Evolutionary conservation across 345 rosid species (phyloP), one percentile per base, ranked within the genome.

Genomic region (Pistacia integerrima): DNA sequence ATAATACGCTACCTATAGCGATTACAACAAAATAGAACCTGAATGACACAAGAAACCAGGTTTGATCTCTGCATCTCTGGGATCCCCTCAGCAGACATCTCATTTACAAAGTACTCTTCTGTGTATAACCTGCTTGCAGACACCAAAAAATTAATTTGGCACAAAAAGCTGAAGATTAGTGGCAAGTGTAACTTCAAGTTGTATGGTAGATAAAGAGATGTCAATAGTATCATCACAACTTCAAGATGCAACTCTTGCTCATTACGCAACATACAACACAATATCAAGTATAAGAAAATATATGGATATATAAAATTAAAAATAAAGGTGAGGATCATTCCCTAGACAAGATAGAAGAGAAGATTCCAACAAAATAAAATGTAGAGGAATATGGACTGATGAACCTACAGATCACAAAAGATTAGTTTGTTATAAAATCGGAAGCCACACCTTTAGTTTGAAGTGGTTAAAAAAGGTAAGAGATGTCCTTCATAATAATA

Each of bases 11-110:
- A 35, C 49, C 51, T 11, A 44, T 28, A 44, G 51, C 74, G 18
- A 63, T 70, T 73, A 77, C 25, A 33, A 52, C 72, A 76, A 83
- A 57, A 35, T 74, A 75, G 59, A 79, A 88, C 99, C 96, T 95
- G 98, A 78, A 96, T 93, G 55, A 96, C 90, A 62, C 92, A 87
- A 62, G 98, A 90, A 77, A 92, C 94, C 72, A 96, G 97, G 78
- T 88, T 93, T 79, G 99, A 93, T 77, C 99, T 87, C 81, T 96
- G 93, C 73, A 96, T 96, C 89, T 96, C 99, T 0, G 98, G 99
- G 76, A 93, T 92, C 61, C 95, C 99, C 83, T 88, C 90, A 35
- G 82, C 81, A 75, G 97, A 76, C 97, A 96, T 96, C 85, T 96
- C 87, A 0, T 86, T 96, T 63, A 84, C 67, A 86, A 92, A 92